Evolutionary conservation across 164 flowering plant species (phyloP).

Genomic region (Piper betle): DNA sequence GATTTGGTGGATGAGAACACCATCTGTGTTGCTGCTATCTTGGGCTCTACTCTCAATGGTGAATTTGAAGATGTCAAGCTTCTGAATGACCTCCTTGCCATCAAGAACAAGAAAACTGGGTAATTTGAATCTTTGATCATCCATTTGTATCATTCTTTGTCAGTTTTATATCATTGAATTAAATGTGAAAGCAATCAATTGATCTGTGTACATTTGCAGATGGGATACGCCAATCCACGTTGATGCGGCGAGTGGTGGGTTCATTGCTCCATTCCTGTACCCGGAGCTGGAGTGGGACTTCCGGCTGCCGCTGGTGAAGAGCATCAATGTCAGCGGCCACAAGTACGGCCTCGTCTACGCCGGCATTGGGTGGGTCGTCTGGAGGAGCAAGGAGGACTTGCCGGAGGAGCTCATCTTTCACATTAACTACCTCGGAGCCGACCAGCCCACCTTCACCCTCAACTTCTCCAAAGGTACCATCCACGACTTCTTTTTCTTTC

Average conservation of each 20-base stretch:
- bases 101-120: conserved; percentile 54
- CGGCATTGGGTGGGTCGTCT: conserved; percentile 64
- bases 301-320: conserved; percentile 56
- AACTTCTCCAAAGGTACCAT: conserved; percentile 60
- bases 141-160: too few relatives aligned
- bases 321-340: conserved; percentile 75
- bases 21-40: conserved; percentile 64
- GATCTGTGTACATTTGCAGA: conserved; percentile 2
- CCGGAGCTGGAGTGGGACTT: conserved; percentile 63
- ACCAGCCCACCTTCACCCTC: conserved; percentile 71
- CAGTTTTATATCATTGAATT: too few relatives aligned
- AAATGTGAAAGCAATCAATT: too few relatives aligned
- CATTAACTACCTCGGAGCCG: conserved; percentile 64
- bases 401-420: conserved; percentile 68
- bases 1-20: conserved; percentile 79
- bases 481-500: not conserved
- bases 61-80: conserved; percentile 64
- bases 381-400: conserved; percentile 54
- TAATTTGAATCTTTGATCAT: not conserved
- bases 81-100: conserved; percentile 38
- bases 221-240: conserved; percentile 68
- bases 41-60: conserved; percentile 63
- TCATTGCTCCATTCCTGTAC: conserved; percentile 32
- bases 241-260: conserved; percentile 51
- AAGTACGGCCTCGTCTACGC: conserved; percentile 68